Conservation (phyloP, 306 rosid genomes). For the Arachis hypogaea region DNA sequence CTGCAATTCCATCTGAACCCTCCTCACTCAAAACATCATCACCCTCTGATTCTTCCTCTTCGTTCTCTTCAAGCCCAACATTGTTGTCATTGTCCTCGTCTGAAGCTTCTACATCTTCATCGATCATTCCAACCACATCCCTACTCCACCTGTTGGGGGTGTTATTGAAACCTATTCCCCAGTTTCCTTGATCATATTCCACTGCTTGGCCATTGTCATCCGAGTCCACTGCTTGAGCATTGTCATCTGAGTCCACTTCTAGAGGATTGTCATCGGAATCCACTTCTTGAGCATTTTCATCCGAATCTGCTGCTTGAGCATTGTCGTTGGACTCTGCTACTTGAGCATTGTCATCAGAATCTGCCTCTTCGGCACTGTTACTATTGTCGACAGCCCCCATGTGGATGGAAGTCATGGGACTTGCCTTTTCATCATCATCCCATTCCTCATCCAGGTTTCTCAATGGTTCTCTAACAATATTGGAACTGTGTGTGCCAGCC, state of each 20-base stretch:
- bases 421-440: constrained; percentile 64
- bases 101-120: constrained; percentile 74
- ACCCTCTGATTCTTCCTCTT: constrained; percentile 70
- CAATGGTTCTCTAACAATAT: constrained; percentile 57
- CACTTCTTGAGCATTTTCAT: constrained; percentile 45
- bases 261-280: constrained; percentile 75
- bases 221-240: constrained; percentile 59
- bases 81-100: constrained; percentile 54
- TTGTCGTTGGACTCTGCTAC: constrained; percentile 60
- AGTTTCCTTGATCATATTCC: constrained; percentile 77
- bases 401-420: constrained; percentile 41
- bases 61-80: constrained; percentile 55
- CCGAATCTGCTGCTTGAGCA: constrained; percentile 57
- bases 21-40: constrained; percentile 71
- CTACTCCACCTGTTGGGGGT: constrained; percentile 70
- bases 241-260: constrained; percentile 66
- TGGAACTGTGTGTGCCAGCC: constrained; percentile 51
- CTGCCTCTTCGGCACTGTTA: constrained; percentile 61
- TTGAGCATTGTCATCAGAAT: constrained; percentile 69
- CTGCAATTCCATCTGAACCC: constrained; percentile 64
- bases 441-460: constrained; percentile 69
- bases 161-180: constrained; percentile 78
- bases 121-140: constrained; percentile 60
- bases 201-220: constrained; percentile 70
- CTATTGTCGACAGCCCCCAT: constrained; percentile 56